Evolutionary conservation across 495 filamentous ascomycete species (phyloP).

Genomic region (Xanthoparmelia taractica): DNA sequence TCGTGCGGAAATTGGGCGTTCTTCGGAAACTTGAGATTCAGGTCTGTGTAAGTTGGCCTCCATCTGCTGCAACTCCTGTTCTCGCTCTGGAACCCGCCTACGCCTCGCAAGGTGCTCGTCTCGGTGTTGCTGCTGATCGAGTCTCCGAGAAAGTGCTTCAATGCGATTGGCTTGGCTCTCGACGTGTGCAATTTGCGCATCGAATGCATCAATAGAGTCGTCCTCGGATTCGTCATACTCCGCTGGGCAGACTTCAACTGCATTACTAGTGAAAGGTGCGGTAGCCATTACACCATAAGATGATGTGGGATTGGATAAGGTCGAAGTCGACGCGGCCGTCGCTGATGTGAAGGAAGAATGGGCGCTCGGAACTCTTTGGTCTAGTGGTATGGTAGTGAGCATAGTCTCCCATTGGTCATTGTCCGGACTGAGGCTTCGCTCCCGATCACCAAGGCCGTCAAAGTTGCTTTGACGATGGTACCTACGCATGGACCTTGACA

Average conservation of each 20-base stretch:
- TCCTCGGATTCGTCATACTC: constrained; percentile 17
- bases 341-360: constrained; percentile 73
- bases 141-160: constrained; percentile 17
- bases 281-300: constrained; percentile 21
- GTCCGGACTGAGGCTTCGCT: constrained; percentile 72
- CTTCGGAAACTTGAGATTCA: constrained; percentile 19
- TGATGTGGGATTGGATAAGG: constrained; percentile 32
- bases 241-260: constrained; percentile 18
- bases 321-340: constrained; percentile 44
- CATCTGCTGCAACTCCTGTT: constrained; percentile 21
- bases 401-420: constrained; percentile 71
- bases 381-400: constrained; percentile 69
- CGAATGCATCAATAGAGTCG: constrained; percentile 9
- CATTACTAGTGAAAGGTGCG: constrained; percentile 16
- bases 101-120: constrained; percentile 11
- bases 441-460: constrained; percentile 77
- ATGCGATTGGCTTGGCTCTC: constrained; percentile 19
- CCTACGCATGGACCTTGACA: neutral
- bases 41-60: constrained; percentile 19
- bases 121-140: constrained; percentile 8
- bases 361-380: constrained; percentile 69
- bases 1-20: constrained; percentile 12
- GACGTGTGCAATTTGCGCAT: constrained; percentile 14
- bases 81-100: constrained; percentile 11
- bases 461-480: constrained; percentile 32